Evolutionary conservation across 352 stramenopile species (phyloP).

Genomic region (Phytophthora sojae): DNA sequence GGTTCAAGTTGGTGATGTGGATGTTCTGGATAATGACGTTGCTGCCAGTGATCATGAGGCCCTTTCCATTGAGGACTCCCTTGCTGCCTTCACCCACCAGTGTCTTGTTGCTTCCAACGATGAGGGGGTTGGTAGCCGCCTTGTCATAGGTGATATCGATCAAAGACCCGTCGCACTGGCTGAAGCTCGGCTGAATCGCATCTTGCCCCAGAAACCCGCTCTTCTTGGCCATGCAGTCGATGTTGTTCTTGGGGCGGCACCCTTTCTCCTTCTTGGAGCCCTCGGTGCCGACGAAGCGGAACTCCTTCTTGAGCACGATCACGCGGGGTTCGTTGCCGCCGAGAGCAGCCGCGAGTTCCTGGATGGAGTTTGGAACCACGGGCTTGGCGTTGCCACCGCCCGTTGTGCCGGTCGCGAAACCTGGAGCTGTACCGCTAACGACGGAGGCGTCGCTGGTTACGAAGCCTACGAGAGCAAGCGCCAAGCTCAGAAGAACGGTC

Average conservation of each 20-base stretch:
- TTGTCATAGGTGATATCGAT: constrained; percentile 38
- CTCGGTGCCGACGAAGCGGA: constrained; percentile 54
- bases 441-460: not conserved
- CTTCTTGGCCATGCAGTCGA: constrained; percentile 55
- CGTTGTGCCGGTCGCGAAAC: constrained; percentile 41
- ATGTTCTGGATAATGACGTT: too few species aligned
- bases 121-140: constrained; percentile 27
- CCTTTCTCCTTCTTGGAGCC: constrained; percentile 50
- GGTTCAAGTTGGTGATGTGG: constrained; percentile 59
- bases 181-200: constrained; percentile 42
- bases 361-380: constrained; percentile 48
- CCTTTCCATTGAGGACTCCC: constrained; percentile 49
- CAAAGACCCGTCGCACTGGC: constrained; percentile 22
- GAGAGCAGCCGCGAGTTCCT: constrained; percentile 50
- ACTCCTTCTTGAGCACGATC: constrained; percentile 56
- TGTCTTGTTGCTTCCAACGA: constrained; percentile 46
- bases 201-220: constrained; percentile 58
- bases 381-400: constrained; percentile 42
- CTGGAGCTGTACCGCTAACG: constrained; percentile 7
- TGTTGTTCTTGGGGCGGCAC: constrained; percentile 45
- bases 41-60: constrained; percentile 37
- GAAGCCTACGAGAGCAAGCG: not conserved
- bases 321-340: constrained; percentile 43
- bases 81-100: constrained; percentile 46
- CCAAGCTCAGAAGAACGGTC: not conserved